Evolutionary conservation across 1,284 basidiomycete species (phyloP).

Genomic region (Boletus smithii): DNA sequence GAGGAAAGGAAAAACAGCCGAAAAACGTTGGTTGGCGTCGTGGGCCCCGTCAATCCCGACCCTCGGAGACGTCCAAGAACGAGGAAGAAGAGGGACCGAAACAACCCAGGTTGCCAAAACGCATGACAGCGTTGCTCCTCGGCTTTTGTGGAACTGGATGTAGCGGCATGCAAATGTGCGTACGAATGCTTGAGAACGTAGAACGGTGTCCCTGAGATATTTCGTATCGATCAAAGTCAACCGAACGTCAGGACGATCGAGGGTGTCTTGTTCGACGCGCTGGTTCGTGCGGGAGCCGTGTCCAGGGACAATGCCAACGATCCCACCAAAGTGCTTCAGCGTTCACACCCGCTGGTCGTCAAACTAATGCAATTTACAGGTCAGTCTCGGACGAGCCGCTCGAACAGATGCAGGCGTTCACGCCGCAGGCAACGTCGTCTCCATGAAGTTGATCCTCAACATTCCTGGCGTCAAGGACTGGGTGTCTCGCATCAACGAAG

Average conservation of each 20-base stretch:
- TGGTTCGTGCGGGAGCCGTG: slow-evolving; percentile 88
- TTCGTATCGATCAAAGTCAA: slow-evolving; percentile 38
- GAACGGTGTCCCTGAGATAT: background rate
- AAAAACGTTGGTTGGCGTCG: slow-evolving; percentile 32
- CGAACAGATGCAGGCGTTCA: slow-evolving; percentile 98
- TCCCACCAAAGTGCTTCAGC: slow-evolving; percentile 68
- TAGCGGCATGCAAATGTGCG: slow-evolving; percentile 95
- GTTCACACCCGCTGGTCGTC: background rate
- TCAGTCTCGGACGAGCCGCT: slow-evolving; percentile 84
- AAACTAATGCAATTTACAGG: slow-evolving; percentile 42
- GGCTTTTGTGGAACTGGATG: slow-evolving; percentile 83
- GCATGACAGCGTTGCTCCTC: slow-evolving; percentile 67
- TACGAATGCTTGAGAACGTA: no score
- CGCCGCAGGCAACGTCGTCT: slow-evolving; percentile 92
- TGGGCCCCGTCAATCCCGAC: slow-evolving; percentile 33
- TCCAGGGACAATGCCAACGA: slow-evolving; percentile 91
- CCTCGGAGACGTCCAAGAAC: slow-evolving; percentile 30
- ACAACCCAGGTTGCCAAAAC: slow-evolving; percentile 62
- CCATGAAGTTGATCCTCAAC: slow-evolving; percentile 83
- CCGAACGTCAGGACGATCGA: slow-evolving; percentile 80
- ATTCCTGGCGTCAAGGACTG: slow-evolving; percentile 73
- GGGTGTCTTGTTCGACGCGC: slow-evolving; percentile 83
- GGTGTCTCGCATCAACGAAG: slow-evolving; percentile 76
- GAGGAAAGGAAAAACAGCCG: slow-evolving; percentile 32
- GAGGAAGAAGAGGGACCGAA: slow-evolving; percentile 30